These are phyloP conservation scores for Pholiota adiposa DNA, from an alignment of 1,284 basidiomycete species.

Conservation along the genomic window DNA sequence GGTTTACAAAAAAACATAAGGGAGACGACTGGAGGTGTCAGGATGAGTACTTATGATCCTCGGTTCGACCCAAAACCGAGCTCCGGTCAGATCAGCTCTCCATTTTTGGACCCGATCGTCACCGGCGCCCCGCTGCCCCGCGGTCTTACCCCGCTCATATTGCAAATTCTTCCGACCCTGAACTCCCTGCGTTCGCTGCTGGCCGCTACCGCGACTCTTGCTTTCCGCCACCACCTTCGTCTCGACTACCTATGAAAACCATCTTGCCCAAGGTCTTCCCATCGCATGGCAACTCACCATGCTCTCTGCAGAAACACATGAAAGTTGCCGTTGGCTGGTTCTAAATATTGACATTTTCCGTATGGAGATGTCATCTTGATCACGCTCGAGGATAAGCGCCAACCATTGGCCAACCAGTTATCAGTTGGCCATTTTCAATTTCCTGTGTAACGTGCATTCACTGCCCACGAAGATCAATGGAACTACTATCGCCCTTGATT, in stretches of 20 bases:
- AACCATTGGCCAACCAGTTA: too few relatives aligned
- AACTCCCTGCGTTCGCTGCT: not conserved
- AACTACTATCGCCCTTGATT: too few relatives aligned
- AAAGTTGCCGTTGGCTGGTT: not conserved
- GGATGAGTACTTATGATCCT: not conserved
- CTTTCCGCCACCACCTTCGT: not conserved
- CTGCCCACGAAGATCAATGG: too few relatives aligned
- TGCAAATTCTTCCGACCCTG: not conserved
- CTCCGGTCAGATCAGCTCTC: not conserved
- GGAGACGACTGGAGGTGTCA: not conserved
- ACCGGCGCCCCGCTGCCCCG: not conserved
- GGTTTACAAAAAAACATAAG: conserved; percentile 11
- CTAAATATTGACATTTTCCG: not conserved
- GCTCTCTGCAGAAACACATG: not conserved
- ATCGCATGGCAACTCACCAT: not conserved
- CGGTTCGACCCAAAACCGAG: conserved; percentile 4
- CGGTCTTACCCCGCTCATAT: not conserved
- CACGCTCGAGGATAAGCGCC: not conserved
- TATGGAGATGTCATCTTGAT: not conserved
- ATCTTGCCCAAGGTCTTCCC: not conserved
- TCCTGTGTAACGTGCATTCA: too few relatives aligned
- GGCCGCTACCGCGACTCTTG: not conserved
- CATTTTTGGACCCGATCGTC: not conserved
- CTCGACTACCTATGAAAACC: not conserved
- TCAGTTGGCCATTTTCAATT: too few relatives aligned